Base-by-base conservation (phyloP, 257 asterid genomes). In the Forsythia suspensa region DNA sequence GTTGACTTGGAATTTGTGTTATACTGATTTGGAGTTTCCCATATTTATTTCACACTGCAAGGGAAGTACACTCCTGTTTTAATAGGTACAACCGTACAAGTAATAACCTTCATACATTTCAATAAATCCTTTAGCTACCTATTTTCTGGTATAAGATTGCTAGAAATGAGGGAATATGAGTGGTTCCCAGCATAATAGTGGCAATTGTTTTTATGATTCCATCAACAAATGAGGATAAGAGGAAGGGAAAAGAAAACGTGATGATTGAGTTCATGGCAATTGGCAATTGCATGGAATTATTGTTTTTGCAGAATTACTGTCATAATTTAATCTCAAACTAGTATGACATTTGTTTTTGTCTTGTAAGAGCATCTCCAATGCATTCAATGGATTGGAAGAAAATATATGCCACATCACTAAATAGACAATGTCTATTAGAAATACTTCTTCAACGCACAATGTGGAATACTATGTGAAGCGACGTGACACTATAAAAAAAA, bases 1-100 rank as follows among this genome's bases (percentile, higher is more conserved):
- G 24, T 77, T 37, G 57, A 20, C 18, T 15, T 72, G 44, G 69
- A 73, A 82, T 55, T 79, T 79, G 80, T 75, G 78, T 63, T 81
- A 68, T 61, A 75, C 24, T 42, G 41, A 37, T 29, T 37, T 72
- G 69, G 24, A 44, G 38, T 65, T 41, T 7, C 42, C n/a, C 39
- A 43, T 61, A 12, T 48, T 61, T 41, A 65, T 65, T 61, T 63
- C 7, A 68, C 11, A 8, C 57, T 48, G 18, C n/a, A 48, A 48
- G 9, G 9, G 48, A 43, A 48, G 57, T 18, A 48, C n/a, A 48
- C 57, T 43, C 6, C 24, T 75, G 71, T 75, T 75, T 59, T 37
- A 70, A 24, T 39, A 11, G 3, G 46, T 16, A 48, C n/a, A n/a
- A n/a, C n/a, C n/a, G n/a, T n/a, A n/a, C 57, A 37, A 10, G 39